phyloP scores from a whole-genome alignment of 164 flowering plant species.

The Vitis vinifera region ASM3070453v1 NC_081815.1:2937001-2937500 shows the following conservation, averaged over 20 bases:
- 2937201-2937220: constrained; percentile 27
- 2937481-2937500: constrained; percentile 18
- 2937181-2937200: constrained; percentile 18
- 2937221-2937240: constrained; percentile 34
- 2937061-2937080: constrained; percentile 23
- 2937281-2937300: constrained; percentile 17
- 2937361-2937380: constrained; percentile 30
- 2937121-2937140: constrained; percentile 23
- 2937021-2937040: constrained; percentile 18
- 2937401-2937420: constrained; percentile 30
- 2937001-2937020: constrained; percentile 40
- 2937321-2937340: constrained; percentile 13
- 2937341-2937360: constrained; percentile 39
- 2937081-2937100: constrained; percentile 28
- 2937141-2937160: constrained; percentile 34
- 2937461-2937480: constrained; percentile 22
- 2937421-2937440: too few relatives aligned
- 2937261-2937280: constrained; percentile 20
- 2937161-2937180: constrained; percentile 22
- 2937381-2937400: constrained; percentile 40
- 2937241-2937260: constrained; percentile 14
- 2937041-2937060: constrained; percentile 22
- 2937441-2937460: too few relatives aligned
- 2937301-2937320: constrained; percentile 27
- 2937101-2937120: constrained; percentile 28